These are phyloP conservation scores for Inga oerstediana DNA, from an alignment of 306 rosid species.

Conservation along the genomic window DNA sequence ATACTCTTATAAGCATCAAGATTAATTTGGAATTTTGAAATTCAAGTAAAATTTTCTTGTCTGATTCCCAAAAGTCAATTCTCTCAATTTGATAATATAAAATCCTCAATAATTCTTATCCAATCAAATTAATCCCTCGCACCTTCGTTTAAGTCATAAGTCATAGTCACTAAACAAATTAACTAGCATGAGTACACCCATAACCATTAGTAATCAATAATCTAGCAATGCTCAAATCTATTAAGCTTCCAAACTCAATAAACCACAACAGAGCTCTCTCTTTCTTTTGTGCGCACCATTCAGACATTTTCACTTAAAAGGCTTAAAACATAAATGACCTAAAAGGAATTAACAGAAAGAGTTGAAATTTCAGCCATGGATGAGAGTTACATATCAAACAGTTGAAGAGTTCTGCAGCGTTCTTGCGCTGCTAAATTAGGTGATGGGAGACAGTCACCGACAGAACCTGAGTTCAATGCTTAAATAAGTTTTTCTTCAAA, in stretches of 20 bases:
- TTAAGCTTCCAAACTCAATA: background rate
- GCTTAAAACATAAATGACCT: background rate
- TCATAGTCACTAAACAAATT: background rate
- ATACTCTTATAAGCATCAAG: no score
- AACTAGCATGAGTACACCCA: background rate
- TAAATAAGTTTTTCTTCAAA: conserved; percentile 53
- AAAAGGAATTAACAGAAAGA: background rate
- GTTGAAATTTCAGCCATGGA: conserved; percentile 7
- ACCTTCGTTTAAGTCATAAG: background rate
- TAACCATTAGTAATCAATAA: background rate
- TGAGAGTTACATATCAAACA: background rate
- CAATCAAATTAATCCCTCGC: background rate
- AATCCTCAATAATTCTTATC: background rate
- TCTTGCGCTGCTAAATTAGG: conserved; percentile 25
- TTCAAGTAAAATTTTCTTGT: no score
- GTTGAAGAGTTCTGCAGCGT: conserved; percentile 28
- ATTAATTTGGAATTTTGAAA: no score
- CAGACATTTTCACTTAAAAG: background rate
- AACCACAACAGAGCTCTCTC: background rate
- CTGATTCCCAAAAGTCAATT: background rate
- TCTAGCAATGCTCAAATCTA: background rate
- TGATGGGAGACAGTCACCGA: conserved; percentile 11
- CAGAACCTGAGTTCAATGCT: conserved; percentile 19
- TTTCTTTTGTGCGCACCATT: background rate
- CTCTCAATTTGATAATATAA: background rate